Conservation (phyloP, 345 rosid species). For the Erysimum cheiranthoides region DNA sequence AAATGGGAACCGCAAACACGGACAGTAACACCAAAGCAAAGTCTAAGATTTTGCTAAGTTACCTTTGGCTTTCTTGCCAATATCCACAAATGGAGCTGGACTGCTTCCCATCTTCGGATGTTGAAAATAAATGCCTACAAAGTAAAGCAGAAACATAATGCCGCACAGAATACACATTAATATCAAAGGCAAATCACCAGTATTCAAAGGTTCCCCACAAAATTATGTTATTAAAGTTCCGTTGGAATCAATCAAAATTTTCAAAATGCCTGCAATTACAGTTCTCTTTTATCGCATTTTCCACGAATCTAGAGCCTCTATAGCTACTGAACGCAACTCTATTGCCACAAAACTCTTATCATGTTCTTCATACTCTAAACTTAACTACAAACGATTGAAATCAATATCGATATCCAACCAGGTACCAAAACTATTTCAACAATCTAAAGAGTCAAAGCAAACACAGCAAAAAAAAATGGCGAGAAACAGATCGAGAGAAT, state of each 20-base stretch:
- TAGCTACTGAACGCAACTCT: not conserved
- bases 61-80: constrained; percentile 85
- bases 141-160: constrained; percentile 9
- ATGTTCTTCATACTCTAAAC: not conserved
- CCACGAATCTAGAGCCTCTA: not conserved
- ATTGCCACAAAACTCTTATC: constrained; percentile 1
- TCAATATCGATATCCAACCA: too few relatives aligned
- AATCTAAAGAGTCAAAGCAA: constrained; percentile 14
- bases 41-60: not conserved
- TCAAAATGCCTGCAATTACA: constrained; percentile 5
- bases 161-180: not conserved
- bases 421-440: not conserved
- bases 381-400: too few relatives aligned
- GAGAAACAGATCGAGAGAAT: constrained; percentile 31
- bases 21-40: constrained; percentile 5
- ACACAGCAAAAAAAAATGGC: not conserved
- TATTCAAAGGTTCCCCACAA: constrained; percentile 3
- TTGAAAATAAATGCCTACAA: constrained; percentile 26
- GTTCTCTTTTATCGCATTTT: not conserved
- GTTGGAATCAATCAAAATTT: not conserved
- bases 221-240: not conserved
- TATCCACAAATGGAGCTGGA: constrained; percentile 79
- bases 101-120: constrained; percentile 59
- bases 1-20: constrained; percentile 11
- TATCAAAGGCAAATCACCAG: constrained; percentile 11